These are phyloP conservation scores for Backusella tuberculispora DNA, from an alignment of 192 early-diverging fungal genomes.

Conservation along the genomic window DNA sequence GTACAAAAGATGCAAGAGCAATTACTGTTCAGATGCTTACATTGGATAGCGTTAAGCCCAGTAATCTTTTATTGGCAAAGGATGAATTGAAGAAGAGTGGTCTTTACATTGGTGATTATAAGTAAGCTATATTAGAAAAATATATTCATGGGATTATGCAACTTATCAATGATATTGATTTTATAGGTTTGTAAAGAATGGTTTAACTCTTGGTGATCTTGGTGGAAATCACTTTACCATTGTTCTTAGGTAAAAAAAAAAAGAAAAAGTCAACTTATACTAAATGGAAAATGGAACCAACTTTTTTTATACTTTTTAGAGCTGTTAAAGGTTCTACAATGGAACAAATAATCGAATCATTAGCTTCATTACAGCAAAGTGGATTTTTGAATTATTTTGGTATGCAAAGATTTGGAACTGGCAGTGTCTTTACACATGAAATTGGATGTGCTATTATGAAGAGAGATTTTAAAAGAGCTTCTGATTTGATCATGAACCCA, in stretches of 20 bases:
- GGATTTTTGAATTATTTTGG: slow-evolving; percentile 99
- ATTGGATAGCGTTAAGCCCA: slow-evolving; percentile 60
- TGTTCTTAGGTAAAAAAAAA: slow-evolving; percentile 62
- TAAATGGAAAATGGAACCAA: neutral
- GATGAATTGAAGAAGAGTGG: slow-evolving; percentile 43
- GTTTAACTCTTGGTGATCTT: slow-evolving; percentile 83
- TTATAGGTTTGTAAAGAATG: slow-evolving; percentile 58
- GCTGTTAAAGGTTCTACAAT: slow-evolving; percentile 55
- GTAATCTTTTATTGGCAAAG: slow-evolving; percentile 60
- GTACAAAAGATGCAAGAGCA: slow-evolving; percentile 93
- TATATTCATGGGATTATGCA: slow-evolving; percentile 86
- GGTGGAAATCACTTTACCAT: slow-evolving; percentile 91
- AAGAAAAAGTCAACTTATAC: neutral
- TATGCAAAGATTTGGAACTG: slow-evolving; percentile 97
- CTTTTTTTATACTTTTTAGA: slow-evolving; percentile 27
- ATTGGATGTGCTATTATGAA: slow-evolving; percentile 79
- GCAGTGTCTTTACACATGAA: slow-evolving; percentile 76
- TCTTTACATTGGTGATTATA: slow-evolving; percentile 77
- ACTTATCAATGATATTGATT: slow-evolving; percentile 65
- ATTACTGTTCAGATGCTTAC: slow-evolving; percentile 88
- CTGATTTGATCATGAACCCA: slow-evolving; percentile 82
- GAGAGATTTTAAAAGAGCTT: slow-evolving; percentile 70
- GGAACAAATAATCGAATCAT: slow-evolving; percentile 53
- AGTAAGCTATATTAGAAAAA: slow-evolving; percentile 68
- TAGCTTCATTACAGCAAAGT: slow-evolving; percentile 65